phyloP scores from a whole-genome alignment of 176 grass and related monocot genomes.

The Carex pumila region DNA sequence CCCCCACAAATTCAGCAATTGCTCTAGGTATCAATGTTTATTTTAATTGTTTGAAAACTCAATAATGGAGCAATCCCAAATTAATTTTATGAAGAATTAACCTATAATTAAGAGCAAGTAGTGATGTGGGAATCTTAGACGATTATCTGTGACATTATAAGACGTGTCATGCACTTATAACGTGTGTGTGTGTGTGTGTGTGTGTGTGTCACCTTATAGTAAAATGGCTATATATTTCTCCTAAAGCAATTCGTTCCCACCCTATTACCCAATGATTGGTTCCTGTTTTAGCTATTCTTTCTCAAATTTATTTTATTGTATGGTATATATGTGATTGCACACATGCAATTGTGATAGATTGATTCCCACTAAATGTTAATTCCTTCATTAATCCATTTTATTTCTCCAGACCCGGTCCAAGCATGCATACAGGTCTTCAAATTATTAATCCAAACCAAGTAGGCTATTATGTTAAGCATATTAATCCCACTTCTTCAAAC shows the following conservation, averaged over 20 bases:
- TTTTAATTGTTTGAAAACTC: neutral
- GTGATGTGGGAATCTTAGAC: conserved; percentile 21
- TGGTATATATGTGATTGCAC: neutral
- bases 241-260: neutral
- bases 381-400: neutral
- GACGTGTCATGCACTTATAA: conserved; percentile 13
- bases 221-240: neutral
- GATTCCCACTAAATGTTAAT: neutral
- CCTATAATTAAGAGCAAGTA: neutral
- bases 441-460: neutral
- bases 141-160: neutral
- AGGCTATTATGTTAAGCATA: neutral
- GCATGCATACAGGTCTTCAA: neutral
- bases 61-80: neutral
- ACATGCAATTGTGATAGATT: neutral
- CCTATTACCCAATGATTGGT: conserved; percentile 2
- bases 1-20: neutral
- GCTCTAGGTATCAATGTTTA: neutral
- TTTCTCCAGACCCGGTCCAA: neutral
- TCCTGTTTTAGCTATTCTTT: neutral
- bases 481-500: neutral
- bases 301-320: neutral
- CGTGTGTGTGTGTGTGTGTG: too few relatives aligned
- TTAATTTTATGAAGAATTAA: neutral
- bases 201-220: neutral